phyloP scores from a whole-genome alignment of 1,139 yeast genomes.

The Meyerozyma sp. region DNA sequence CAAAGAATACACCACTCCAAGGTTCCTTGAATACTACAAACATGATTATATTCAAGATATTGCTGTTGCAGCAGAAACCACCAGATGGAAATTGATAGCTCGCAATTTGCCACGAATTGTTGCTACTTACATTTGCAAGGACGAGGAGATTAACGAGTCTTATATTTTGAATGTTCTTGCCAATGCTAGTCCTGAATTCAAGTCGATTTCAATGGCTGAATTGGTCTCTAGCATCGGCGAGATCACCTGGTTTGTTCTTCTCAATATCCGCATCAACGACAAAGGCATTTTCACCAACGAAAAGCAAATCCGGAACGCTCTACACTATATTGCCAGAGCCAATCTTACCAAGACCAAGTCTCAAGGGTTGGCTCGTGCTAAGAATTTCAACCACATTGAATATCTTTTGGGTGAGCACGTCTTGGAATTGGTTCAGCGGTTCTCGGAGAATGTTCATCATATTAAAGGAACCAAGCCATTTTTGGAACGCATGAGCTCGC shows the following conservation, averaged over 20 bases:
- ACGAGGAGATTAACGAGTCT: conserved; percentile 37
- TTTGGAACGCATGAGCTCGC: conserved; percentile 65
- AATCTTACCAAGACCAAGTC: conserved; percentile 10
- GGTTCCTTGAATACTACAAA: conserved; percentile 60
- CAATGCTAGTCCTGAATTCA: conserved; percentile 46
- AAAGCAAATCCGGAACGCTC: conserved; percentile 31
- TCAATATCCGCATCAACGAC: conserved; percentile 32
- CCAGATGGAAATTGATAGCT: conserved; percentile 30
- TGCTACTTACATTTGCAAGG: conserved; percentile 36
- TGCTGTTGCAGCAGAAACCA: conserved; percentile 30
- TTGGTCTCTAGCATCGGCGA: conserved; percentile 43
- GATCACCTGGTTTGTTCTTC: conserved; percentile 36
- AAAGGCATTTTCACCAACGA: conserved; percentile 24
- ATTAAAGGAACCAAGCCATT: conserved; percentile 62
- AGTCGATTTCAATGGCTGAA: conserved; percentile 30
- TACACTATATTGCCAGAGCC: conserved; percentile 34
- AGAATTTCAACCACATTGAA: conserved; percentile 17
- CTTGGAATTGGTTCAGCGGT: conserved; percentile 71
- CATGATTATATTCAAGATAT: conserved; percentile 57
- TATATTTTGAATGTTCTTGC: conserved; percentile 51
- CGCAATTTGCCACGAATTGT: conserved; percentile 34
- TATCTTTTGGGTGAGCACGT: conserved; percentile 50
- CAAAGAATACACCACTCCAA: conserved; percentile 71
- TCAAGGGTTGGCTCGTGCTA: conserved; percentile 4
- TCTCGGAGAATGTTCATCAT: conserved; percentile 76